Base-by-base conservation (phyloP, 768 basidiomycete species). In the Agaricus blazei region DNA sequence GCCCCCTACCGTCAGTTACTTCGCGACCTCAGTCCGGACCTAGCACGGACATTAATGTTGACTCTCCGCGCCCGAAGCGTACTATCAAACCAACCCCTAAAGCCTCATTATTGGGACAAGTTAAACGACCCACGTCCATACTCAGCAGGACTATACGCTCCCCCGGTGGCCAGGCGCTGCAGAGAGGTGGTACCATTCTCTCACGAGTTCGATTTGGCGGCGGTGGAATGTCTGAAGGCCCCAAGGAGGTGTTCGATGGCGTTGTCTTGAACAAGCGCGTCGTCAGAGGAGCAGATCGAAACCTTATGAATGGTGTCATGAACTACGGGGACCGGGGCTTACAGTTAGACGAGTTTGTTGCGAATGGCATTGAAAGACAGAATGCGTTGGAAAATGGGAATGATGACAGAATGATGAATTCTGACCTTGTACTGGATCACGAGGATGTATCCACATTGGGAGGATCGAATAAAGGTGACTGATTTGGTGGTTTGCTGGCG, bases 321-420 rank as follows among this genome's bases (percentile, higher is more conserved):
- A 2, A 3, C 26, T n/a, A 47, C n/a, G 24, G 31, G 31, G 19
- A 26, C 24, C 19, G 43, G 19, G 34, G 24, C 23, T 23, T 49
- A 11, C 54, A 56, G 19, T 19, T 50, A 24, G 54, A 56, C 31
- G 54, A 56, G 26, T 56, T 56, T 26, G 48, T 56, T 7, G 54
- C 54, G 4, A 56, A 56, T 50, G 54, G 54, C 3, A 11, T 49
- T 23, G 54, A 15, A 24, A 42, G 48, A 1, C 41, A 50, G 34
- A 12, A 31, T 12, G 31, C 27, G 14, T 19, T 40, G 14, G 45
- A n/a, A 19, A 23, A 8, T 27, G 14, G 29, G 15, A 34, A 52
- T 29, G 26, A 31, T 15, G 34, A 38, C 24, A n/a, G 23, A 12
- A 41, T 41, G 40, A 9, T 41, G 40, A 34, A 27, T 12, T 28